Percentiles rank a stretch among this genome's conserved stretches.
These are phyloP conservation scores for Picochlorum sp. DNA, from an alignment of 139 green algal genomes.

Conservation along the genomic window DNA sequence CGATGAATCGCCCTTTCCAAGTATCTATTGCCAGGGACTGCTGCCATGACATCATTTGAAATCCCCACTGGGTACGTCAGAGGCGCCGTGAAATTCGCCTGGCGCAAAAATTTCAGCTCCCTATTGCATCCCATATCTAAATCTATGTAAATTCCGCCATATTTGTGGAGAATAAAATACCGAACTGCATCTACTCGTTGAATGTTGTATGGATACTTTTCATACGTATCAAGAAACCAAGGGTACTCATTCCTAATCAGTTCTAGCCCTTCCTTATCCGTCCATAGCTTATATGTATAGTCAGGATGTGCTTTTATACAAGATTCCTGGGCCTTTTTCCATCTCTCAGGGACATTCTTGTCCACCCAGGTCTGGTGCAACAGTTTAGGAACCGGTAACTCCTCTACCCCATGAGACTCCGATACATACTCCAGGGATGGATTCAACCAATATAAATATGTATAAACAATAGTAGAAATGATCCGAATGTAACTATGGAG, in stretches of 20 bases:
- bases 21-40: constrained; percentile 17
- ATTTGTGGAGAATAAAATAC: constrained; percentile 40
- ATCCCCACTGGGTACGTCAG: constrained; percentile 42
- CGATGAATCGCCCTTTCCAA: constrained; percentile 8
- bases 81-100: constrained; percentile 34
- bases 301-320: constrained; percentile 40
- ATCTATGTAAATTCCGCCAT: constrained; percentile 49
- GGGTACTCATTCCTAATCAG: constrained; percentile 40
- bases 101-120: constrained; percentile 34
- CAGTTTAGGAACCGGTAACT: constrained; percentile 31
- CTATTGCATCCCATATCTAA: constrained; percentile 39
- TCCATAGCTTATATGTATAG: constrained; percentile 45
- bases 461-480: constrained; percentile 10
- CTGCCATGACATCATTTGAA: constrained; percentile 45
- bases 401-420: neutral
- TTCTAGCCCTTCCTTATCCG: constrained; percentile 27
- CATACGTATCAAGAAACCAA: constrained; percentile 35
- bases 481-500: constrained; percentile 7
- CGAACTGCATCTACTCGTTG: constrained; percentile 43
- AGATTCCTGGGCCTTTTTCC: constrained; percentile 31
- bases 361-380: constrained; percentile 53
- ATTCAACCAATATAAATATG: constrained; percentile 17
- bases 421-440: constrained; percentile 9
- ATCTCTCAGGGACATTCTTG: constrained; percentile 31
- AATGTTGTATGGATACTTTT: constrained; percentile 39